Percentiles rank a stretch among this genome's conserved stretches.
These are phyloP conservation scores for Daldinia vernicosa DNA, from an alignment of 495 filamentous ascomycete genomes.

Conservation along the genomic window DNA sequence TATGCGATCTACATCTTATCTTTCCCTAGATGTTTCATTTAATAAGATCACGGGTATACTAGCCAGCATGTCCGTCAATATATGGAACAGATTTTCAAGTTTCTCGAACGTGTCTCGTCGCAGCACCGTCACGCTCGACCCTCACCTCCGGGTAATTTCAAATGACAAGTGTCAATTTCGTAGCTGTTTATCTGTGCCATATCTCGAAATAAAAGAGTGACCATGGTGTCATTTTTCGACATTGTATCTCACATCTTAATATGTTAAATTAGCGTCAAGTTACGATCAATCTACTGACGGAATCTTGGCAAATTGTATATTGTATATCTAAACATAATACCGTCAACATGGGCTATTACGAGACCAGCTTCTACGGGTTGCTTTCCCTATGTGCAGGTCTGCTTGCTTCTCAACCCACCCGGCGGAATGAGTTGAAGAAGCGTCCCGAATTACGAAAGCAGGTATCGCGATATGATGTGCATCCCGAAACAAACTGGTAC, in stretches of 20 bases:
- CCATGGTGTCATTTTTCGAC: constrained; percentile 1
- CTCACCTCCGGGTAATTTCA: constrained; percentile 45
- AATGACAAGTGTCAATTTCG: constrained; percentile 46
- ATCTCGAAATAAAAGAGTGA: constrained; percentile 20
- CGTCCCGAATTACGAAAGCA: constrained; percentile 17
- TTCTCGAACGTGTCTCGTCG: constrained; percentile 34
- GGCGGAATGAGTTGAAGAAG: constrained; percentile 34
- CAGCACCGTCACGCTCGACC: constrained; percentile 39
- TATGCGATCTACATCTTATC: constrained; percentile 6
- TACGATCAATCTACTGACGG: constrained; percentile 1
- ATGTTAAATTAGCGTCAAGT: constrained; percentile 13
- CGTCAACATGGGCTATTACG: constrained; percentile 41
- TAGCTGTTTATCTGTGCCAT: constrained; percentile 2
- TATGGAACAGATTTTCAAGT: constrained; percentile 27
- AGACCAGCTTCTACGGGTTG: constrained; percentile 39
- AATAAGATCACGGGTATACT: constrained; percentile 29
- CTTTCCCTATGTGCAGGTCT: constrained; percentile 32
- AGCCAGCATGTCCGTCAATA: constrained; percentile 23
- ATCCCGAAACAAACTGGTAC: constrained; percentile 44
- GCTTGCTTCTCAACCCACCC: constrained; percentile 40
- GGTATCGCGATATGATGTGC: constrained; percentile 18
- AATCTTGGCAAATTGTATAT: background rate
- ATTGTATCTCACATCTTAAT: constrained; percentile 10
- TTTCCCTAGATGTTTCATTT: constrained; percentile 5
- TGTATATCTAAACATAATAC: background rate